Percentiles rank a stretch among this genome's conserved stretches.
These are phyloP conservation scores for Rosa lucieae DNA, from an alignment of 306 rosid genomes.

Conservation along the genomic window DNA sequence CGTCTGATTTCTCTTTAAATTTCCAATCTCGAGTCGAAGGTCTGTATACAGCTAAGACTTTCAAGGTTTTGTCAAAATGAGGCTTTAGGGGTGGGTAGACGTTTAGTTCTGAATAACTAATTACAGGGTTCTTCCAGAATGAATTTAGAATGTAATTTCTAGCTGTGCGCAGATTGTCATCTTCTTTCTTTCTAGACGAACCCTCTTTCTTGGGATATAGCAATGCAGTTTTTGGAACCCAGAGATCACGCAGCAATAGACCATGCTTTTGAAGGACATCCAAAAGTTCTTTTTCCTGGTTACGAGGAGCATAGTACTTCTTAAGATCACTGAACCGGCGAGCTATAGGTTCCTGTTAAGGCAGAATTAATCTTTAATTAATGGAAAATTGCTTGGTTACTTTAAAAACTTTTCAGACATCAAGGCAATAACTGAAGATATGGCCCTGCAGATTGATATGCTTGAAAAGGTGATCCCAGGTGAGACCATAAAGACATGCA, in stretches of 20 bases:
- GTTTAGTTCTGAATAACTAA: constrained; percentile 44
- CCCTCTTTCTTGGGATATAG: constrained; percentile 29
- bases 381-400: constrained; percentile 38
- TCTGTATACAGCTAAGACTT: constrained; percentile 53
- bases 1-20: constrained; percentile 46
- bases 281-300: constrained; percentile 51
- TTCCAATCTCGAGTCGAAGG: constrained; percentile 39
- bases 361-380: constrained; percentile 19
- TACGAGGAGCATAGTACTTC: constrained; percentile 79
- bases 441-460: not conserved
- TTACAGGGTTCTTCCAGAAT: constrained; percentile 52
- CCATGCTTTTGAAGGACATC: constrained; percentile 64
- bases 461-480: not conserved
- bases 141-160: constrained; percentile 51
- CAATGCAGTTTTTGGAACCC: constrained; percentile 69
- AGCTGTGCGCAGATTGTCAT: constrained; percentile 32
- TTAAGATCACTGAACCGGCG: constrained; percentile 64
- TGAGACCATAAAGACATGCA: not conserved
- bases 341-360: constrained; percentile 59
- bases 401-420: constrained; percentile 7
- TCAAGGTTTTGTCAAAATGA: constrained; percentile 38
- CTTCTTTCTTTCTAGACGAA: not conserved
- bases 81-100: constrained; percentile 31
- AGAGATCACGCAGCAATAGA: constrained; percentile 60
- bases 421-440: not conserved